Evolutionary conservation across 2,329 filamentous ascomycete species (phyloP).

Genomic region (Lasiodiplodia sp.): DNA sequence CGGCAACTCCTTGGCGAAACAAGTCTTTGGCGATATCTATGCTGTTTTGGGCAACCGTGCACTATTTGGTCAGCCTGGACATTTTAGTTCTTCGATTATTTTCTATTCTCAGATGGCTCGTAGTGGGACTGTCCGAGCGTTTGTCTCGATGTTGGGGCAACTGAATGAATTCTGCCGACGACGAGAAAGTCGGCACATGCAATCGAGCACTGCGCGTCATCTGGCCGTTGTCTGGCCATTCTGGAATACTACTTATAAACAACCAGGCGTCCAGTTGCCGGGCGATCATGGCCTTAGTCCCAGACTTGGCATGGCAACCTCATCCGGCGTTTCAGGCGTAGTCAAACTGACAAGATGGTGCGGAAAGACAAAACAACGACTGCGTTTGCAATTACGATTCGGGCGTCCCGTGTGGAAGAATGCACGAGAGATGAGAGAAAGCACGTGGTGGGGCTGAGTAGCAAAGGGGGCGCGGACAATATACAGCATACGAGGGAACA

Average conservation of each 20-base stretch:
- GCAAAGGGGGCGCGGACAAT: neutral
- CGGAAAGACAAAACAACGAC: slow-evolving; percentile 6
- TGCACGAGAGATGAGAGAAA: neutral
- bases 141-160: slow-evolving; percentile 16
- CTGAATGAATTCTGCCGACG: neutral
- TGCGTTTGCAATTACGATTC: neutral
- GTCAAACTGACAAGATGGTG: neutral
- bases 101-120: neutral
- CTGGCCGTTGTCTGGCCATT: neutral
- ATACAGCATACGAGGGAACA: too few species aligned
- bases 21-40: slow-evolving; percentile 9
- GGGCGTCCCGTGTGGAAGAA: neutral
- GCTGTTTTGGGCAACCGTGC: slow-evolving; percentile 12
- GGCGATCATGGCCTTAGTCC: slow-evolving; percentile 7
- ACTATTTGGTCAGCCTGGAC: slow-evolving; percentile 7
- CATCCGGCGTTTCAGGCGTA: neutral
- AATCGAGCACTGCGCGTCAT: slow-evolving; percentile 3
- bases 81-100: slow-evolving; percentile 4
- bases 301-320: neutral
- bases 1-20: neutral
- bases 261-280: slow-evolving; percentile 10
- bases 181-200: neutral
- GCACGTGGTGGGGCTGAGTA: neutral
- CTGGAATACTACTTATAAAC: neutral
- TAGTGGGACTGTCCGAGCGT: neutral